Evolutionary conservation across 208 protist species (phyloP), one percentile per base, ranked within the genome.

Genomic region (Kentomonas sorsogonicus): DNA sequence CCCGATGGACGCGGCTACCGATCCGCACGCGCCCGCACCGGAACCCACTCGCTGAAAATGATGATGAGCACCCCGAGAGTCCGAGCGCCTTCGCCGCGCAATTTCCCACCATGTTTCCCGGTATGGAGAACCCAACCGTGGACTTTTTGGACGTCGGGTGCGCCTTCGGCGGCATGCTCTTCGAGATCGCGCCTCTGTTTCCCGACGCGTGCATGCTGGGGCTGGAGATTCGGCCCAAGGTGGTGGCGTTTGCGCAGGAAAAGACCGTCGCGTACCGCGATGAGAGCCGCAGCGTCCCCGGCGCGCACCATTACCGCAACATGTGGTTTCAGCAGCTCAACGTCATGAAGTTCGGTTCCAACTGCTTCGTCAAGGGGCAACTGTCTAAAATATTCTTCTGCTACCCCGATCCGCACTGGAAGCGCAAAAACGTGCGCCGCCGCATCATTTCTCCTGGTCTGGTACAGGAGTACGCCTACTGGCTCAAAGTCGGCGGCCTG

Each of bases 321-420:
- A 63, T 98, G 13, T 93, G 89, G 74, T 96, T 98, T 60, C 89
- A 97, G 38, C 91, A 92, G 48, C 73, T 91, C 34, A 99, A 99
- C 68, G 94, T 97, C 1, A 99, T 99, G 98, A 99, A 99, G 78
- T 97, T 95, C 60, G 79, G 98, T 18, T 94, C 96, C 15, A 98
- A 98, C 63, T 98, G 89, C 63, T 99, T 99, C 60, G 54, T 63
- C 10, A 98, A 98, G 57, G 96, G 89, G 4, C 96, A 98, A 80
- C 70, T 99, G 18, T 67, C 75, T 27, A 93, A 93, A 30, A 79
- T 99, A 11, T 99, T 99, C 59, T 98, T 99, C 59, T 95, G 98
- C 62, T 99, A 98, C 68, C 98, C 98, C 1, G 98, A 99, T 62
- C 98, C 98, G 20, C 98, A 99, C 63, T 99, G 97, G 78, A 99